Percentiles rank a stretch among this genome's conserved stretches.
These are phyloP conservation scores for Neurospora cerealis DNA, from an alignment of 495 filamentous ascomycete species.

Conservation along the genomic window DNA sequence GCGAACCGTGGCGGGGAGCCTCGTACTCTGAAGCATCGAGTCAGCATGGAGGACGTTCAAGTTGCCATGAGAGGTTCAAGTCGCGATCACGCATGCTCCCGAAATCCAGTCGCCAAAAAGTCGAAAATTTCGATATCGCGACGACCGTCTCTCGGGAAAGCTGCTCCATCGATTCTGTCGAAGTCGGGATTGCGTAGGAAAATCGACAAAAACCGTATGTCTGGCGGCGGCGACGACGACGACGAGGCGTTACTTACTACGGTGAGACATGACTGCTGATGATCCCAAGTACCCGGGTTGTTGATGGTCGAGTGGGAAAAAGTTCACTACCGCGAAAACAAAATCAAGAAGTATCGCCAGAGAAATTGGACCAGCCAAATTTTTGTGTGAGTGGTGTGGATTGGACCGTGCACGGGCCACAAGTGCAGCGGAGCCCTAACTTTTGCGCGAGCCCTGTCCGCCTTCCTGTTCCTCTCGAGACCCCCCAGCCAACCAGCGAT, in stretches of 20 bases:
- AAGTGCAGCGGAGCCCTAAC: slow-evolving; percentile 26
- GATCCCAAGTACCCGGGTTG: slow-evolving; percentile 6
- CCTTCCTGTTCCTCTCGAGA: neutral
- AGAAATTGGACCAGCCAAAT: slow-evolving; percentile 14
- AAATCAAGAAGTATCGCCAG: slow-evolving; percentile 7
- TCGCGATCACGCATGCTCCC: neutral
- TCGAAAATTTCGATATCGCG: neutral
- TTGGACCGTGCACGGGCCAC: slow-evolving; percentile 9
- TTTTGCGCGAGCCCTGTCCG: neutral
- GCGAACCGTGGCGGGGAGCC: slow-evolving; percentile 94
- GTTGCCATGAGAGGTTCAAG: neutral
- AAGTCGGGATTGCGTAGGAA: neutral
- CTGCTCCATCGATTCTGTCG: neutral
- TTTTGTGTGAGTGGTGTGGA: slow-evolving; percentile 23
- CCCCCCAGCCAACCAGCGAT: neutral
- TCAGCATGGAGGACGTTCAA: slow-evolving; percentile 6
- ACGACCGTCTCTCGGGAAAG: neutral
- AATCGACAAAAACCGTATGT: neutral
- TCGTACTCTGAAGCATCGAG: slow-evolving; percentile 63
- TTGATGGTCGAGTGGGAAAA: slow-evolving; percentile 19
- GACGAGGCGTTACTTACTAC: slow-evolving; percentile 19
- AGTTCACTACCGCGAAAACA: slow-evolving; percentile 13
- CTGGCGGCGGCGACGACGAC: neutral
- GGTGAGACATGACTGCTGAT: slow-evolving; percentile 29
- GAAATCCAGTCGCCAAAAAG: neutral